Evolutionary conservation across 2,329 filamentous ascomycete species (phyloP).

Genomic region (Claviceps digitariae): DNA sequence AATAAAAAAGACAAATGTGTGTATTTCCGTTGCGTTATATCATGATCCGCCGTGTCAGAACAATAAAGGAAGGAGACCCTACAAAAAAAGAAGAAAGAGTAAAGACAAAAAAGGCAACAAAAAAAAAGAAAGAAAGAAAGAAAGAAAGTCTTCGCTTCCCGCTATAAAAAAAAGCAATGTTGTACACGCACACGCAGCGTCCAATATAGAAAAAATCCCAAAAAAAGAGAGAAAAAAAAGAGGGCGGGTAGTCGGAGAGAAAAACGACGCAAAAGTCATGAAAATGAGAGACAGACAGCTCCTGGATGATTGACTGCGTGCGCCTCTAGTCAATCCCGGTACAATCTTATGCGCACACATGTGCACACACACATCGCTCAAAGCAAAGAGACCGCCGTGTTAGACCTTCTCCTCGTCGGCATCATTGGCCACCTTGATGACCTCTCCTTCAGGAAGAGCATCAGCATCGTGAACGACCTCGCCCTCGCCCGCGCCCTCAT

Average conservation of each 20-base stretch:
- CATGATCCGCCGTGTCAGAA: too few relatives aligned
- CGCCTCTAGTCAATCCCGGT: neutral
- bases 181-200: neutral
- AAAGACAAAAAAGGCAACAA: neutral
- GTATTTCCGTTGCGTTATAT: too few relatives aligned
- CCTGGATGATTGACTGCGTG: too few relatives aligned
- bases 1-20: too few relatives aligned
- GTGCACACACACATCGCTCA: neutral
- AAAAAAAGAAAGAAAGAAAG: neutral
- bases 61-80: too few relatives aligned
- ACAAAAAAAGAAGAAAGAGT: neutral
- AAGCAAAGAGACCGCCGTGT: neutral
- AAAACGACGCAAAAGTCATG: neutral
- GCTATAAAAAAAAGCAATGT: conserved; percentile 16
- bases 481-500: neutral
- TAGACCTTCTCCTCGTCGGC: conserved; percentile 5
- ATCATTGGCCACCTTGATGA: neutral
- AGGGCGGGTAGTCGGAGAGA: neutral
- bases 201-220: neutral
- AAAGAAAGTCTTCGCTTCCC: conserved; percentile 8
- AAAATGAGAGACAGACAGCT: neutral
- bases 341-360: neutral
- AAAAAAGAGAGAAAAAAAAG: neutral
- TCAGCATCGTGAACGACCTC: conserved; percentile 7
- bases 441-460: conserved; percentile 1